These are phyloP conservation scores for Apiotrichum laibachii DNA, from an alignment of 1,284 basidiomycete species.

Conservation along the genomic window DNA sequence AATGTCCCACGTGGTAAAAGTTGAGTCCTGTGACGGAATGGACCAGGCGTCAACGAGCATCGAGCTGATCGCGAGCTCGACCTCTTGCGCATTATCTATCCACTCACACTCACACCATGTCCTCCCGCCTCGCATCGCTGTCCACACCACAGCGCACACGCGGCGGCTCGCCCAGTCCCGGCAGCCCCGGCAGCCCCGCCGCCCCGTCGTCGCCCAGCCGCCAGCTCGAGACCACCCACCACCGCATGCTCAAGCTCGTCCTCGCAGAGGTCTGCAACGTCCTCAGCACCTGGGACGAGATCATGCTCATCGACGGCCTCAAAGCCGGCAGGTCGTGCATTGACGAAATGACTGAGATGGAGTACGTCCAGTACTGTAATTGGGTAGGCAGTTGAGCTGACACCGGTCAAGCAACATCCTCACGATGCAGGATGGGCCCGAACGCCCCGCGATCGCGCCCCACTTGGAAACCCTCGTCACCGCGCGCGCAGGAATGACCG, in stretches of 20 bases:
- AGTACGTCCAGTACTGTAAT: slow-evolving; percentile 25
- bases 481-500: slow-evolving; percentile 22
- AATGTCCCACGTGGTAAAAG: neutral
- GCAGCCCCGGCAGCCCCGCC: slow-evolving; percentile 37
- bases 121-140: slow-evolving; percentile 25
- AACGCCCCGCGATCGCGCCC: slow-evolving; percentile 31
- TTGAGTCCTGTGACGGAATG: neutral
- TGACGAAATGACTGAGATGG: slow-evolving; percentile 38
- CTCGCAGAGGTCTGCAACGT: slow-evolving; percentile 33
- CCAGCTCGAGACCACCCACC: slow-evolving; percentile 38
- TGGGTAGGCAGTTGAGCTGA: too few relatives aligned
- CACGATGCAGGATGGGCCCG: slow-evolving; percentile 27
- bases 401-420: slow-evolving; percentile 34
- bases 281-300: slow-evolving; percentile 44
- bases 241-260: slow-evolving; percentile 44
- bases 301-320: slow-evolving; percentile 39
- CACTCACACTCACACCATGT: neutral
- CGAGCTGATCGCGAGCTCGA: neutral
- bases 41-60: neutral
- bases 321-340: slow-evolving; percentile 44
- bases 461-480: slow-evolving; percentile 28
- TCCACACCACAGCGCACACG: slow-evolving; percentile 55
- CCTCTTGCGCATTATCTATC: too few relatives aligned
- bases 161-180: slow-evolving; percentile 45
- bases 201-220: slow-evolving; percentile 22